Evolutionary conservation across 2,329 filamentous ascomycete species (phyloP).

Genomic region (Beauveria bassiana): DNA sequence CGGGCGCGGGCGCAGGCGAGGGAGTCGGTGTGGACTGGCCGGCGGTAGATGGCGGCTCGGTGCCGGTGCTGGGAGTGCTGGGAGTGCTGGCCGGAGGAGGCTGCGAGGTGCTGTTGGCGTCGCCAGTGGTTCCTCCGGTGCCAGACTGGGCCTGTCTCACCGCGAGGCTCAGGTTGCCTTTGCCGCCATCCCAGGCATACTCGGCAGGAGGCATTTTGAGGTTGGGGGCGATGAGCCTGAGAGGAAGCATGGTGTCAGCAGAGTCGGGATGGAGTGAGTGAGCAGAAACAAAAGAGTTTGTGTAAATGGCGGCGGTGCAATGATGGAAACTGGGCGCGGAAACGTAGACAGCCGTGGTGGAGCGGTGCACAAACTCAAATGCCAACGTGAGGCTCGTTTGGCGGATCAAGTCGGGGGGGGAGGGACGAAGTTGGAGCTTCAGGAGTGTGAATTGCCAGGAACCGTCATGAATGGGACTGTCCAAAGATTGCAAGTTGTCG

Average conservation of each 20-base stretch:
- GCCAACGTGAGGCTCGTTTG: not conserved
- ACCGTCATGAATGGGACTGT: not conserved
- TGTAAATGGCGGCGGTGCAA: not conserved
- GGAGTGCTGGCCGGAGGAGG: not conserved
- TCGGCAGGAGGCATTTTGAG: slow-evolving; percentile 3
- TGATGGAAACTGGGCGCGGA: not conserved
- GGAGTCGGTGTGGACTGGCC: not conserved
- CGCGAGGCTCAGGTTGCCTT: not conserved
- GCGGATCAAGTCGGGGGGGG: not conserved
- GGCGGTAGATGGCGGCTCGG: not conserved
- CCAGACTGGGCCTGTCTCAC: not conserved
- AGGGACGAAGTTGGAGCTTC: not conserved
- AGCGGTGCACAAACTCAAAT: not conserved
- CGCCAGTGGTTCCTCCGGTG: not conserved
- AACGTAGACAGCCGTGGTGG: slow-evolving; percentile 3
- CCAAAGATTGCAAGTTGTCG: not conserved
- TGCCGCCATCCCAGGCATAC: not conserved
- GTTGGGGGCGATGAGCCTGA: not conserved
- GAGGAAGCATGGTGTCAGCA: not conserved
- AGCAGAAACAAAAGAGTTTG: not conserved
- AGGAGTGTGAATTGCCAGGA: not conserved
- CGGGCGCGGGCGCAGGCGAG: not conserved
- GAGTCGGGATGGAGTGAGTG: not conserved
- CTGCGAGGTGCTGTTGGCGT: not conserved
- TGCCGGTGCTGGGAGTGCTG: not conserved